Evolutionary conservation across 805 yeast genomes (phyloP), one percentile per base, ranked within the genome.

Genomic region (Soucietia sequanensis): DNA sequence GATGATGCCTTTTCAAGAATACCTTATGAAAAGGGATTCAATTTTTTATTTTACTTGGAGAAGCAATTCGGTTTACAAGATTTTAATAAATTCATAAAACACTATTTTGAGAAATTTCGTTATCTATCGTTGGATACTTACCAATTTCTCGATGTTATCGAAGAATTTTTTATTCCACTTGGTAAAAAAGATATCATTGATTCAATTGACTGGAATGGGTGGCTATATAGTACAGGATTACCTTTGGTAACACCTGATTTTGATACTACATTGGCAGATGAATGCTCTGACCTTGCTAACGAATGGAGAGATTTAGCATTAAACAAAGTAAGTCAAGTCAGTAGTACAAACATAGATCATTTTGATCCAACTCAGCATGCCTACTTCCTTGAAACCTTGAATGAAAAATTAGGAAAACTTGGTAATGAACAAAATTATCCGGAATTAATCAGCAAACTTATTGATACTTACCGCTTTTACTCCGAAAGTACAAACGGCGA

Each of bases 11-110:
- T 56, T 44, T 60, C 66, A 9, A 46, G 47, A 28, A 52, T 60
- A 12, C 68, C 68, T 2, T 61, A 61, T 35, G 68, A 61, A 40
- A 61, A 61, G 42, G 68, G 68, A 6, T 60, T 58, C 46, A 50
- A 49, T 36, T 60, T 61, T 37, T 45, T 59, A 19, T 57, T 42
- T 35, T 49, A 54, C 37, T 39, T 59, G 27, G 65, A 59, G 42
- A 42, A 36, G 4, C 28, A 34, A 21, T 31, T 59, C 12, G 61
- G 59, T 1, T 8, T 30, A 11, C 27, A 36, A 11, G 54, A 39
- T 23, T 59, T 59, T 41, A 58, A 59, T 37, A 51, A 48, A 13
- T 59, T 59, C 24, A 56, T 59, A 34, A 52, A 52, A 22, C 46
- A 50, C 38, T 59, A 59, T 39, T 59, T 58, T 36, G 50, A 40